Evolutionary conservation across 768 basidiomycete genomes (phyloP).

Genomic region (Leucogyrophana mollusca): DNA sequence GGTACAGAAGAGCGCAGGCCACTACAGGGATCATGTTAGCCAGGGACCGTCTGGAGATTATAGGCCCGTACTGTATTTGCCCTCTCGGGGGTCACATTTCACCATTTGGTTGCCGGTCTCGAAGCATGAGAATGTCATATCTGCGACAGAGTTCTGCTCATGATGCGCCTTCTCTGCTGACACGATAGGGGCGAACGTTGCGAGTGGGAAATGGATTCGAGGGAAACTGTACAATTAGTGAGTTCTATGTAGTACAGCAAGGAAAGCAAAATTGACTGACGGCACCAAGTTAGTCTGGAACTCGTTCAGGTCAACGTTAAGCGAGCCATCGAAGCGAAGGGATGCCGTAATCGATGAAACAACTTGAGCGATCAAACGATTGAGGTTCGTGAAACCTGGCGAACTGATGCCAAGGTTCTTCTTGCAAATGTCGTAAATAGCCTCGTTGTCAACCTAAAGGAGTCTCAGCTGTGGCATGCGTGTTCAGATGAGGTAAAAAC

Average conservation of each 20-base stretch:
- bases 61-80: conserved; percentile 61
- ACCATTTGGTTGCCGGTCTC: conserved; percentile 79
- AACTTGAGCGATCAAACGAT: conserved; percentile 96
- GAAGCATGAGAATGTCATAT: conserved; percentile 95
- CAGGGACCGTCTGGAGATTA: conserved; percentile 16
- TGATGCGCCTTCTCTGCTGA: conserved; percentile 93
- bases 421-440: conserved; percentile 79
- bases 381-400: conserved; percentile 93
- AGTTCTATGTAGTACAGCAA: conserved; percentile 3
- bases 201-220: conserved; percentile 97
- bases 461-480: too few species aligned
- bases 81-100: conserved; percentile 77
- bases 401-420: conserved; percentile 82
- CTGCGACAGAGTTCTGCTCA: conserved; percentile 96
- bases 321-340: conserved; percentile 61
- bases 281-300: conserved; percentile 99
- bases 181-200: conserved; percentile 93
- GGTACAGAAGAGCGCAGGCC: conserved; percentile 71
- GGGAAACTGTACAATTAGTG: conserved; percentile 64
- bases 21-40: conserved; percentile 24
- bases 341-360: conserved; percentile 98
- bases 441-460: conserved; percentile 77
- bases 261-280: conserved; percentile 44
- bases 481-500: conserved; percentile 15
- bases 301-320: conserved; percentile 84